A percentile compares a stretch with the other conserved stretches of the same genome.
Evolutionary conservation across 1,284 basidiomycete species (phyloP).

Genomic region (Heterobasidion parviporum): DNA sequence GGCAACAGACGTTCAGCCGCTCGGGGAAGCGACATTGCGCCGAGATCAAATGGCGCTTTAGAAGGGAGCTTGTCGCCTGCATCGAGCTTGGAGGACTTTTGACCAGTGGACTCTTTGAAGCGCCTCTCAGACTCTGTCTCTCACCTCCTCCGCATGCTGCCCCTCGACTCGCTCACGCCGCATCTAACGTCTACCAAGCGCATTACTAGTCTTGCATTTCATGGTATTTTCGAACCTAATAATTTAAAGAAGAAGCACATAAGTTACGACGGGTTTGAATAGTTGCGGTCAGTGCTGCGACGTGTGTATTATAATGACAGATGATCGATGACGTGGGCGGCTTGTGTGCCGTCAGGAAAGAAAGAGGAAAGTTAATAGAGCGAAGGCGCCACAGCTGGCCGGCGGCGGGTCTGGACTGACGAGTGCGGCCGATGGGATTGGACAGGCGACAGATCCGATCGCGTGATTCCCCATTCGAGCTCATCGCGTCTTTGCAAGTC

Average conservation of each 20-base stretch:
- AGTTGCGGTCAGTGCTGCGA: too few species aligned
- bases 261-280: too few species aligned
- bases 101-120: constrained; percentile 4
- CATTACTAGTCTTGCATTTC: background rate
- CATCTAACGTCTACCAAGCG: background rate
- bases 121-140: background rate
- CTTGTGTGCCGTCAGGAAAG: too few species aligned
- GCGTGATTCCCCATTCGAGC: too few species aligned
- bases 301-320: too few species aligned
- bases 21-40: background rate
- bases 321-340: too few species aligned
- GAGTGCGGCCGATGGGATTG: too few species aligned
- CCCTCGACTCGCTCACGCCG: background rate
- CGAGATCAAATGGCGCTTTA: constrained; percentile 9
- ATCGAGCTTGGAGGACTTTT: constrained; percentile 24
- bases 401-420: too few species aligned
- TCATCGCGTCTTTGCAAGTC: too few species aligned
- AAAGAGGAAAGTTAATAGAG: too few species aligned
- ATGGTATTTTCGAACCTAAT: background rate
- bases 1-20: background rate
- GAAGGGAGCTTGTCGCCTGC: constrained; percentile 22
- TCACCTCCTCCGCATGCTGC: background rate
- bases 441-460: too few species aligned
- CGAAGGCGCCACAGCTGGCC: too few species aligned
- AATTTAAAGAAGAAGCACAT: background rate